Percentiles rank a stretch among this genome's conserved stretches.
These are phyloP conservation scores for Umbelopsis isabellina DNA, from an alignment of 192 early-diverging fungal genomes.

Conservation along the genomic window DNA sequence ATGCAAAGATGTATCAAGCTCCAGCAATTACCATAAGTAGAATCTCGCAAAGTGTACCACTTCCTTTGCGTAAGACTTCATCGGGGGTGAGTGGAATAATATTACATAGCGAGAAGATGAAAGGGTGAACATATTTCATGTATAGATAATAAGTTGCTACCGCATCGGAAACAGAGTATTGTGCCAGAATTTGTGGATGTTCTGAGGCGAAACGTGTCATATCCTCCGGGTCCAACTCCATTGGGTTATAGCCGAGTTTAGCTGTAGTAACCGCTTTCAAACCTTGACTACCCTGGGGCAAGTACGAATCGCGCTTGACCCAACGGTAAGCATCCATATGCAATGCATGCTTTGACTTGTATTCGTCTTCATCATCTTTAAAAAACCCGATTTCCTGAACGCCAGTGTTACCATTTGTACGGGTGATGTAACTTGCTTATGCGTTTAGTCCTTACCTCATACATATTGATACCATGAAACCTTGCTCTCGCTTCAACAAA, in stretches of 20 bases:
- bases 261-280: conserved; percentile 96
- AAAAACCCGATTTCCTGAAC: conserved; percentile 84
- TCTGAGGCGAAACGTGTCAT: conserved; percentile 96
- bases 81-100: conserved; percentile 98
- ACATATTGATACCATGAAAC: conserved; percentile 84
- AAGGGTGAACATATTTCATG: conserved; percentile 99
- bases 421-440: not conserved
- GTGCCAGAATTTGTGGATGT: conserved; percentile 89
- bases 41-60: conserved; percentile 95
- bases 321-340: conserved; percentile 98
- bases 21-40: conserved; percentile 81
- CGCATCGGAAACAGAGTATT: conserved; percentile 99
- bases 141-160: conserved; percentile 99
- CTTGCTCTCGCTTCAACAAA: conserved; percentile 88
- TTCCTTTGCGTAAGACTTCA: conserved; percentile 94
- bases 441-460: conserved; percentile 52
- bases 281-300: conserved; percentile 96
- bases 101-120: conserved; percentile 99
- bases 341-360: conserved; percentile 81
- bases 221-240: conserved; percentile 98
- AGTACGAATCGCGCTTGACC: conserved; percentile 98
- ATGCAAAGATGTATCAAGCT: conserved; percentile 6
- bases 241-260: conserved; percentile 96
- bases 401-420: not conserved
- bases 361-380: conserved; percentile 81